Percentiles rank a stretch among this genome's conserved stretches.
Evolutionary conservation across 2,329 filamentous ascomycete genomes (phyloP).

Genomic region (Ophiosphaerella herpotricha): DNA sequence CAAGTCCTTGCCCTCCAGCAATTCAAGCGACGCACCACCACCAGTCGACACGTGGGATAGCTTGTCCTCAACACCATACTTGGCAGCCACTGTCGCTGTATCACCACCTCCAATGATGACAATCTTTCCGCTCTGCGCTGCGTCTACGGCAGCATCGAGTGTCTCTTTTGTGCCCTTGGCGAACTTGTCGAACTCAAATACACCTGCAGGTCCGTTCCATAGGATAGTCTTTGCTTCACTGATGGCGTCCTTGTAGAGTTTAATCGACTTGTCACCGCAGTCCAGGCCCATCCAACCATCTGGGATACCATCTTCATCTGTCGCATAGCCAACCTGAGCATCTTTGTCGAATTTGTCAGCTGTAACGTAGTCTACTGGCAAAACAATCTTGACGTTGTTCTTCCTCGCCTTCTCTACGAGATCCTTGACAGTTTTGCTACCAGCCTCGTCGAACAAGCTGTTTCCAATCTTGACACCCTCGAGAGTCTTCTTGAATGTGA

Average conservation of each 20-base stretch:
- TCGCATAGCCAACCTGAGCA: slow-evolving; percentile 78
- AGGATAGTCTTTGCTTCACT: slow-evolving; percentile 91
- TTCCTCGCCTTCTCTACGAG: slow-evolving; percentile 95
- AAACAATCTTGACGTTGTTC: slow-evolving; percentile 92
- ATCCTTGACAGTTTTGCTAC: slow-evolving; percentile 85
- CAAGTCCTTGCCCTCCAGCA: slow-evolving; percentile 97
- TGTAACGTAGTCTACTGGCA: slow-evolving; percentile 93
- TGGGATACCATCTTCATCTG: slow-evolving; percentile 86
- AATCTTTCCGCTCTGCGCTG: slow-evolving; percentile 82
- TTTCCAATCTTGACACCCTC: slow-evolving; percentile 86
- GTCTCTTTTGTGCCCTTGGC: slow-evolving; percentile 90
- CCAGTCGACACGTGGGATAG: slow-evolving; percentile 98
- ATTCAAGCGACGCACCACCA: slow-evolving; percentile 91
- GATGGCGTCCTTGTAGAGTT: slow-evolving; percentile 88
- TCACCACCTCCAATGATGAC: slow-evolving; percentile 99
- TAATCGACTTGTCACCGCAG: slow-evolving; percentile 84
- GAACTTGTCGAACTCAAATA: slow-evolving; percentile 97
- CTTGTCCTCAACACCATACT: slow-evolving; percentile 95
- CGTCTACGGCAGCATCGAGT: slow-evolving; percentile 83
- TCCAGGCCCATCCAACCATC: slow-evolving; percentile 99
- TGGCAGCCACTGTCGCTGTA: slow-evolving; percentile 95
- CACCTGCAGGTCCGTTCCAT: slow-evolving; percentile 97
- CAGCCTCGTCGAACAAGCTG: slow-evolving; percentile 91
- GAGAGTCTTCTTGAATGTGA: slow-evolving; percentile 99
- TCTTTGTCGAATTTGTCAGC: slow-evolving; percentile 93